These are phyloP conservation scores for Cercis canadensis DNA, from an alignment of 306 rosid genomes.

Conservation along the genomic window DNA sequence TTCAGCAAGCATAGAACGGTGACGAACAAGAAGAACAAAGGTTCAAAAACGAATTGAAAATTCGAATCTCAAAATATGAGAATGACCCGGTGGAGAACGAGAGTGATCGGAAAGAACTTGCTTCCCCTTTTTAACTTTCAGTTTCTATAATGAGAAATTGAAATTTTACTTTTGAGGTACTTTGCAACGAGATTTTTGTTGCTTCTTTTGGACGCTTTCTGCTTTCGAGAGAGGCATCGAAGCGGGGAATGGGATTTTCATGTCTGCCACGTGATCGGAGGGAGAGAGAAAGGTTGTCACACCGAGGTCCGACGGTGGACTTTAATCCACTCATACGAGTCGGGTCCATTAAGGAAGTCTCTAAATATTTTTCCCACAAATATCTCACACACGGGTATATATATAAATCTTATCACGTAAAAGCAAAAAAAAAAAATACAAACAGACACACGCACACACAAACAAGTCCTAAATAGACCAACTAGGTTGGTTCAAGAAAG, in stretches of 20 bases:
- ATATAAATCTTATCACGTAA: no score
- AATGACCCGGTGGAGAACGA: no score
- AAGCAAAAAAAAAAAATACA: no score
- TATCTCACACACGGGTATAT: no score
- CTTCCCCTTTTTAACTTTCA: no score
- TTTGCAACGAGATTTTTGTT: neutral
- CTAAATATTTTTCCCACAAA: no score
- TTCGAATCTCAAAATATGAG: neutral
- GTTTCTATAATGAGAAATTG: neutral
- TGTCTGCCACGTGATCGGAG: slow-evolving; percentile 38
- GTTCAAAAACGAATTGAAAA: neutral
- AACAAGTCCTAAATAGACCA: no score
- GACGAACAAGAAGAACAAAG: neutral
- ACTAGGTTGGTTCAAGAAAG: no score
- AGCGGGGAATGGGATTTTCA: slow-evolving; percentile 21
- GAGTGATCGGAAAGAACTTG: no score
- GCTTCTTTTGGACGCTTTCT: neutral
- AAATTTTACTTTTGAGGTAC: neutral
- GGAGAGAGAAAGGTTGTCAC: neutral
- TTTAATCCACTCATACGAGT: neutral
- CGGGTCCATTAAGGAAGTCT: neutral
- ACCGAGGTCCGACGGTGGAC: no score
- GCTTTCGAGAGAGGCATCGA: slow-evolving; percentile 11
- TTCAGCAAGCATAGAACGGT: neutral
- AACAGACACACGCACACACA: no score